Evolutionary conservation across 176 grass and related monocot genomes (phyloP), one percentile per base, ranked within the genome.

Genomic region (Zoysia pacifica): DNA sequence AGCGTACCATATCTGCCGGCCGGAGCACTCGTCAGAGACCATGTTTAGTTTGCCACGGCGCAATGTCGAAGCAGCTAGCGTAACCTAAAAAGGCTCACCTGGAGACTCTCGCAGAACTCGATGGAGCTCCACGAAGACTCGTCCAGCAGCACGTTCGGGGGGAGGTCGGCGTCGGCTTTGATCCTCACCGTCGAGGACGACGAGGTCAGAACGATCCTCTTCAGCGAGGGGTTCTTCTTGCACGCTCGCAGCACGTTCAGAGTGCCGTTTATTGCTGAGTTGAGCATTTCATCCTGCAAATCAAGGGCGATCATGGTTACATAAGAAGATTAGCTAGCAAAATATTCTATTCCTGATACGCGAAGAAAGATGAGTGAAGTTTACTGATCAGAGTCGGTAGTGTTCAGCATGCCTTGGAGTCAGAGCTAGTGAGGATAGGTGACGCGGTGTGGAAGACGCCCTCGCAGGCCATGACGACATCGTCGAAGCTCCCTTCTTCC

Each of bases 361-460:
- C 2, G 1, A 72, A 52, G 19, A 58, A 83, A 74, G 4, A n/a
- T 6, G 15, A 73, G 5, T 1, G 9, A 18, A 64, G 3, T 68
- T 11, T 38, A 76, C n/a, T 43, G 71, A 38, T 7, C 10, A 80
- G 46, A 78, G 50, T 61, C 7, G 9, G 47, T 52, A 70, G 47
- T 51, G 56, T 74, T 35, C 69, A 11, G 38, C 77, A 78, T 91
- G 36, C 91, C 89, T 92, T 91, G 44, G 94, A 86, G 55, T 90
- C 88, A n/a, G 91, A 82, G 73, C 84, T 81, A 8, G 66, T 84
- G 72, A 90, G 10, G 73, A 97, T 72, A 16, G 91, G 94, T 2
- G 91, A 90, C 76, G 94, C 94, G 20, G 85, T 88, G 85, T 97
- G 94, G 80, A 94, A 94, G 71, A 97, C 83, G 1, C 94, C 94